A percentile compares a stretch with the other conserved stretches of the same genome.
These are phyloP conservation scores for Euphorbia corollata DNA, from an alignment of 441 rosid species.

Conservation along the genomic window DNA sequence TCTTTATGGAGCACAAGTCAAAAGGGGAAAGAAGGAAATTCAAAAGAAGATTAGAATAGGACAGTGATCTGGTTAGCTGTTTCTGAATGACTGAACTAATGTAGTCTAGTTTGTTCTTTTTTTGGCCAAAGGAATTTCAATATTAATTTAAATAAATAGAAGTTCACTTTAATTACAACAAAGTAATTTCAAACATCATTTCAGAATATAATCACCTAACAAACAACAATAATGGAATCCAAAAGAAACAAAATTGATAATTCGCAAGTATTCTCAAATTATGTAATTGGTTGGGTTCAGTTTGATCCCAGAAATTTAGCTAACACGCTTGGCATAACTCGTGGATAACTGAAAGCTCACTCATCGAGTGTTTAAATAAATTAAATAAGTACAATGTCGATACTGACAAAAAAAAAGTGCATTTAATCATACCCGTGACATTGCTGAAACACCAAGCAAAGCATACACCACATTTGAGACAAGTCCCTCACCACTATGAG, in stretches of 20 bases:
- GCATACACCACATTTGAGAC: conserved; percentile 86
- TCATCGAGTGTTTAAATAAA: not conserved
- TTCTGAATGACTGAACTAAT: not conserved
- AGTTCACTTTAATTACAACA: too few relatives aligned
- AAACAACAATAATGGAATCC: not conserved
- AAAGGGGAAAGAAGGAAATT: not conserved
- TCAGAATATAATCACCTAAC: too few relatives aligned
- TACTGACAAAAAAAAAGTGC: not conserved
- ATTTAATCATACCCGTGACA: conserved; percentile 75
- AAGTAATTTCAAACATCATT: too few relatives aligned
- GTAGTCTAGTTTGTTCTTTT: not conserved
- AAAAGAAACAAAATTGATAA: not conserved
- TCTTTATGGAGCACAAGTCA: not conserved
- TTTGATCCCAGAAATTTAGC: not conserved
- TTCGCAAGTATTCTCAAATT: not conserved
- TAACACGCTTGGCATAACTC: too few relatives aligned
- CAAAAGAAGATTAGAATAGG: not conserved
- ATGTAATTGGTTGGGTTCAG: not conserved
- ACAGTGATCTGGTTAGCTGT: not conserved
- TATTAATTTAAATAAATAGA: not conserved
- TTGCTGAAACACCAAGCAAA: conserved; percentile 92
- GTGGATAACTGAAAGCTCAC: not conserved
- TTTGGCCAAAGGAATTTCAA: not conserved
- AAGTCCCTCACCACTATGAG: conserved; percentile 88
- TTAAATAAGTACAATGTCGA: not conserved